Percentiles rank a stretch among this genome's conserved stretches.
Conservation (phyloP, 2,329 filamentous ascomycete genomes). For the Ophiosphaerella herpotricha region DNA sequence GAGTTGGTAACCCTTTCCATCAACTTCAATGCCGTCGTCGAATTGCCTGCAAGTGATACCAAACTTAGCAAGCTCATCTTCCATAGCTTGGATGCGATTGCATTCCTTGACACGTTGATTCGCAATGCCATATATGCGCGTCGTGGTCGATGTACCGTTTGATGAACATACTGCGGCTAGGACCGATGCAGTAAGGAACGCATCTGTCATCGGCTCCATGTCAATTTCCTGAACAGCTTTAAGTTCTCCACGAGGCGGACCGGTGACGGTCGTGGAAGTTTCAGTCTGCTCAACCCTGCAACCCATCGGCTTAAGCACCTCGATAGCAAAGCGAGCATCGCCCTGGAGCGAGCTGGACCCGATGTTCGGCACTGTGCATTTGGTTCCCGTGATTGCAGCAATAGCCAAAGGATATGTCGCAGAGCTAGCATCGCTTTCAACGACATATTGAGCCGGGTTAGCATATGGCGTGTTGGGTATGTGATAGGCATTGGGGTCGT, state of each 20-base stretch:
- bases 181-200: constrained; percentile 92
- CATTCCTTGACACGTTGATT: constrained; percentile 99
- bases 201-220: constrained; percentile 99
- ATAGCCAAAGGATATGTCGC: constrained; percentile 94
- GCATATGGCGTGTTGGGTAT: constrained; percentile 83
- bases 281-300: constrained; percentile 85
- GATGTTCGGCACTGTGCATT: constrained; percentile 95
- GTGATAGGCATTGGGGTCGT: constrained; percentile 88
- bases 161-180: constrained; percentile 86
- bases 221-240: constrained; percentile 81
- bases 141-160: constrained; percentile 64
- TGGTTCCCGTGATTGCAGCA: constrained; percentile 93
- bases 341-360: constrained; percentile 90
- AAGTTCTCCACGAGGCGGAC: constrained; percentile 74
- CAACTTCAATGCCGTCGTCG: constrained; percentile 88
- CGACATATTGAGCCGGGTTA: constrained; percentile 83
- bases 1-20: constrained; percentile 59
- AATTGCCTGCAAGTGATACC: constrained; percentile 84
- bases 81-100: constrained; percentile 95
- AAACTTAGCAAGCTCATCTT: constrained; percentile 91
- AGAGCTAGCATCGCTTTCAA: constrained; percentile 97
- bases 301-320: constrained; percentile 90
- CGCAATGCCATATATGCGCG: constrained; percentile 89
- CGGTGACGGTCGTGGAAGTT: constrained; percentile 88
- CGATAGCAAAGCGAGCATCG: constrained; percentile 89